Evolutionary conservation across 2,329 filamentous ascomycete genomes (phyloP).

Genomic region (Diaporthe destruens): DNA sequence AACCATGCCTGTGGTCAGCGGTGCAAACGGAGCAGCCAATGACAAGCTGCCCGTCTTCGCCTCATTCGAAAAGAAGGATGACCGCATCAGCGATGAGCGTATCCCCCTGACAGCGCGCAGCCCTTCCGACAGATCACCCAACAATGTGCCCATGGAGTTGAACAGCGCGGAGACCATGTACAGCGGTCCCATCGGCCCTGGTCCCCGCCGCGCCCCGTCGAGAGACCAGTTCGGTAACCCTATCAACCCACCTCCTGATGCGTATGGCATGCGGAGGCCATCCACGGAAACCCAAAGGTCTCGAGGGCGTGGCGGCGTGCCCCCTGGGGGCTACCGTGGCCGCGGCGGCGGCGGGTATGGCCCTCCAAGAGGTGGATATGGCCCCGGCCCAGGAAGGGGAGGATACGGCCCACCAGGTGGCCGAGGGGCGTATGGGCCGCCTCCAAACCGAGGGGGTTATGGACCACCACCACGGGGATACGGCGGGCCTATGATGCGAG

Average conservation of each 20-base stretch:
- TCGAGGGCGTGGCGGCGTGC: slow-evolving; percentile 65
- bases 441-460: slow-evolving; percentile 58
- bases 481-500: slow-evolving; percentile 51
- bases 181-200: slow-evolving; percentile 48
- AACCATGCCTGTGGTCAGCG: slow-evolving; percentile 69
- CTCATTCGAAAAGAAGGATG: slow-evolving; percentile 75
- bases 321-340: slow-evolving; percentile 60
- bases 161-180: slow-evolving; percentile 53
- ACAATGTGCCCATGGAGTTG: slow-evolving; percentile 56
- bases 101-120: slow-evolving; percentile 77
- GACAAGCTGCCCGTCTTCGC: slow-evolving; percentile 69
- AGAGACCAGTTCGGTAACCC: slow-evolving; percentile 76
- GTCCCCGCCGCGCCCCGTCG: slow-evolving; percentile 55
- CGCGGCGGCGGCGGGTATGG: slow-evolving; percentile 69
- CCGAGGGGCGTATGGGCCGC: slow-evolving; percentile 62
- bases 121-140: slow-evolving; percentile 69
- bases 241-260: slow-evolving; percentile 57
- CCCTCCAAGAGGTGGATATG: slow-evolving; percentile 49
- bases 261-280: slow-evolving; percentile 61
- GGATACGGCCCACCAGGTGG: slow-evolving; percentile 57
- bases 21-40: slow-evolving; percentile 60
- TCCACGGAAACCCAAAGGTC: slow-evolving; percentile 63
- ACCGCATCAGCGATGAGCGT: slow-evolving; percentile 75
- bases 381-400: slow-evolving; percentile 47
- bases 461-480: slow-evolving; percentile 53